Evolutionary conservation across 1,284 basidiomycete species (phyloP).

Genomic region (Ceratobasidium sp.): DNA sequence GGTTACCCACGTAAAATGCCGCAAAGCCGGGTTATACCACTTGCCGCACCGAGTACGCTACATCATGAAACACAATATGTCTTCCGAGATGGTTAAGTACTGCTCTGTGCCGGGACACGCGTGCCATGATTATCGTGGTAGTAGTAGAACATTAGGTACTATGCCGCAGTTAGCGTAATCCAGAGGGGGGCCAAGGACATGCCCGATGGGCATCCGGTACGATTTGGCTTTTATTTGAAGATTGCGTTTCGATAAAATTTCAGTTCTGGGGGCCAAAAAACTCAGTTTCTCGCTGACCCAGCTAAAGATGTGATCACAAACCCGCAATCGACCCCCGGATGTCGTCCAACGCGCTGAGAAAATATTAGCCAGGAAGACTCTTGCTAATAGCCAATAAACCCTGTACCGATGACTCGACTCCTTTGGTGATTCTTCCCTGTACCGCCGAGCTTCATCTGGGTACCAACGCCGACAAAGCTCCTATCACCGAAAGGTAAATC

Average conservation of each 20-base stretch:
- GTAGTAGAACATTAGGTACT: too few species aligned
- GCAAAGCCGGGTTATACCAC: too few species aligned
- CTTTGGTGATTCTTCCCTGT: conserved; percentile 51
- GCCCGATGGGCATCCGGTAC: too few species aligned
- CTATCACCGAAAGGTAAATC: conserved; percentile 57
- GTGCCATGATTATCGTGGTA: too few species aligned
- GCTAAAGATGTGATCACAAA: conserved; percentile 52
- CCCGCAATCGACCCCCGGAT: conserved; percentile 80
- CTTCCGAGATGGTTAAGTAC: too few species aligned
- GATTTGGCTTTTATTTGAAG: conserved; percentile 11
- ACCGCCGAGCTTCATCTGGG: conserved; percentile 55
- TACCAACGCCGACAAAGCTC: conserved; percentile 83
- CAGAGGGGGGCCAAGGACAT: too few species aligned
- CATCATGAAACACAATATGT: too few species aligned
- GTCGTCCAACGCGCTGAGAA: conserved; percentile 77
- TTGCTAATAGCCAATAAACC: background rate
- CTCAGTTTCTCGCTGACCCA: background rate
- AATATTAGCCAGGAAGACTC: conserved; percentile 8
- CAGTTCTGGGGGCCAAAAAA: conserved; percentile 1
- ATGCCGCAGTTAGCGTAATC: too few species aligned
- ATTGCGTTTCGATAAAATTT: conserved; percentile 30
- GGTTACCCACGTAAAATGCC: too few species aligned
- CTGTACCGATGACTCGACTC: conserved; percentile 66
- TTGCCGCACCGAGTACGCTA: too few species aligned
- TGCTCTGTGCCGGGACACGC: too few species aligned